These are phyloP conservation scores for Curvularia eragrostidis DNA, from an alignment of 2,329 filamentous ascomycete genomes.

Conservation along the genomic window DNA sequence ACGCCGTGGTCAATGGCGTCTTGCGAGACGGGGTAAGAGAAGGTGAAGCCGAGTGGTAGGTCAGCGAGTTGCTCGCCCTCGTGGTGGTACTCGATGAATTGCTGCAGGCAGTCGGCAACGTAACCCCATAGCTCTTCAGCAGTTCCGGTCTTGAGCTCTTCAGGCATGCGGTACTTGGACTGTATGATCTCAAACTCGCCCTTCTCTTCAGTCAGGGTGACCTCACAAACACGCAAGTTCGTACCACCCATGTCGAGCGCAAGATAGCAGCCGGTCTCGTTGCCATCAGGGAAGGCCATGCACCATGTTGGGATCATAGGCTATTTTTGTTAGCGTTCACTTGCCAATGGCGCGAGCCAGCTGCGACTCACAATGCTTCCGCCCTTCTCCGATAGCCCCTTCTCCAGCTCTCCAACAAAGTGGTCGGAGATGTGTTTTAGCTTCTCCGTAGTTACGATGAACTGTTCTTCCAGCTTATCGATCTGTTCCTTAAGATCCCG, in stretches of 20 bases:
- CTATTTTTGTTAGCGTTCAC: constrained; percentile 66
- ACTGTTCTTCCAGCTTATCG: constrained; percentile 80
- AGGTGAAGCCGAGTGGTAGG: constrained; percentile 89
- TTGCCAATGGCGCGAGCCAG: constrained; percentile 82
- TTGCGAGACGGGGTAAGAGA: constrained; percentile 93
- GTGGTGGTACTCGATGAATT: constrained; percentile 91
- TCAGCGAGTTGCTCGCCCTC: constrained; percentile 67
- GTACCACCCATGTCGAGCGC: constrained; percentile 97
- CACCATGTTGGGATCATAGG: constrained; percentile 99
- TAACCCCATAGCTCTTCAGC: constrained; percentile 93
- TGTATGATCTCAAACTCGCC: constrained; percentile 96
- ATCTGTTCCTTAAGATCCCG: constrained; percentile 84
- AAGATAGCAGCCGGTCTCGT: constrained; percentile 86
- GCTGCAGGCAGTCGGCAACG: constrained; percentile 88
- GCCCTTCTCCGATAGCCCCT: constrained; percentile 84
- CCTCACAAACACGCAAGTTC: constrained; percentile 93
- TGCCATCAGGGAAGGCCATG: constrained; percentile 84
- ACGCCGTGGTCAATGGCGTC: constrained; percentile 93
- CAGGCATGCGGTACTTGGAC: constrained; percentile 94
- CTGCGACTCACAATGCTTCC: constrained; percentile 80
- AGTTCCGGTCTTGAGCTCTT: constrained; percentile 87
- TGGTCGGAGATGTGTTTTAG: constrained; percentile 90
- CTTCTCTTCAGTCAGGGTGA: constrained; percentile 84
- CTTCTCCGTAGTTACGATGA: constrained; percentile 78
- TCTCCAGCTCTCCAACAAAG: constrained; percentile 86